Conservation (phyloP, 2,329 filamentous ascomycete genomes). For the Cryphonectria japonica region DNA sequence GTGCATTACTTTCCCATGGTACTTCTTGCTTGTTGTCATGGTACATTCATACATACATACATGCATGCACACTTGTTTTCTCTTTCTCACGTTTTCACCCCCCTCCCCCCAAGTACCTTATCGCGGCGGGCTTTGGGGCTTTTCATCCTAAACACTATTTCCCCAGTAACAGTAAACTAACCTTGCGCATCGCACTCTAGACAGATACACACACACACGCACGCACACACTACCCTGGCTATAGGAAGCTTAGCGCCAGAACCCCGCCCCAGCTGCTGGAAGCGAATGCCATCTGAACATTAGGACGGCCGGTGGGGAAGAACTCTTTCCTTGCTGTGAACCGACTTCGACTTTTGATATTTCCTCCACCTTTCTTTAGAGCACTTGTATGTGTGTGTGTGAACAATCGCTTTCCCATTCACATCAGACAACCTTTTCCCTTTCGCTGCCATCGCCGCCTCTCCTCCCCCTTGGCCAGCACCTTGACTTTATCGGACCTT, state of each 20-base stretch:
- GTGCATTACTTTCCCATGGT: background rate
- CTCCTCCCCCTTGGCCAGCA: background rate
- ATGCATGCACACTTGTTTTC: background rate
- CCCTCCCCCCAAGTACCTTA: background rate
- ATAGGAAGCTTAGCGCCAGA: constrained; percentile 1
- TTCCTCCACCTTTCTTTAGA: background rate
- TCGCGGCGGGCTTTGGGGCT: background rate
- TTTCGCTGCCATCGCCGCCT: background rate
- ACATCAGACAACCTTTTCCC: background rate
- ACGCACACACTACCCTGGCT: background rate
- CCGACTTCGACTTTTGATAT: background rate
- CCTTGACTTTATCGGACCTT: background rate
- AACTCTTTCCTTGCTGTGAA: background rate
- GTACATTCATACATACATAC: background rate
- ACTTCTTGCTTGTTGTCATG: too few species aligned
- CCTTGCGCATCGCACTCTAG: background rate
- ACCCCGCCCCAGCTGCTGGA: constrained; percentile 8
- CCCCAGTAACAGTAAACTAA: background rate
- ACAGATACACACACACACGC: too few species aligned
- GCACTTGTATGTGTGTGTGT: background rate
- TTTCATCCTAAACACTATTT: background rate
- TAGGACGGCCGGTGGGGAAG: background rate
- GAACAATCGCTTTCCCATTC: background rate
- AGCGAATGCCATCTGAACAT: background rate
- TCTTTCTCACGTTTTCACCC: background rate